Base-by-base conservation (phyloP, 2,329 filamentous ascomycete genomes). In the Phyllosticta ampelicida region DNA sequence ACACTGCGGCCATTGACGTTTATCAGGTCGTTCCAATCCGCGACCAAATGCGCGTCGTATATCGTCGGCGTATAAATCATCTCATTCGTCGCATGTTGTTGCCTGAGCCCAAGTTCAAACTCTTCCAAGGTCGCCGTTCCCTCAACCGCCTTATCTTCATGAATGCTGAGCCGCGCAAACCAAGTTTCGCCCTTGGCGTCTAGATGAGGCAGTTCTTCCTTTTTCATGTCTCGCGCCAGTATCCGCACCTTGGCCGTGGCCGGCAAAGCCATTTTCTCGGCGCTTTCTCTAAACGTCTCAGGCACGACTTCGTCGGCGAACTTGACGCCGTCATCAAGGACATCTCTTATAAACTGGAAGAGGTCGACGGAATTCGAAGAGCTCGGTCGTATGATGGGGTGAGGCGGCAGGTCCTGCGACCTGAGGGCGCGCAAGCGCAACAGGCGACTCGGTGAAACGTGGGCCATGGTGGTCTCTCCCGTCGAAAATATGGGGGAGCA, bases 51-150 rank as follows among this genome's bases (percentile, higher is more conserved):
- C 10, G 75, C 75, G 51, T 74, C 78, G 51, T 79, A 73, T 13
- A 85, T 74, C 53, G 75, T 75, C 1, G 82, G 80, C 51, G 82
- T 85, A 66, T 85, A 86, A 11, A 76, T 75, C 56, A 72, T 71
- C 70, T 86, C 84, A 52, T 81, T 75, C 65, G 74, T 69, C 44
- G 77, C 78, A 66, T 86, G 83, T 44, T 79, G 70, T 44, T 80
- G 75, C 63, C 84, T 81, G 67, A 89, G 79, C 62, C 76, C 77
- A 30, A 68, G 69, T 44, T 78, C 75, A 67, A 89, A 87, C 69
- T 90, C 86, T 0, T 72, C 73, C 80, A 84, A 88, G 51, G 67
- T 74, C 9, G 84, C 86, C 0, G 83, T 83, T 9, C 81, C 78
- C 21, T 65, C 65, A 48, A 70, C 72, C 18, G 74, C 71, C 5